phyloP scores from a whole-genome alignment of 1,139 yeast genomes.

The Scheffersomyces segobiensis region DNA sequence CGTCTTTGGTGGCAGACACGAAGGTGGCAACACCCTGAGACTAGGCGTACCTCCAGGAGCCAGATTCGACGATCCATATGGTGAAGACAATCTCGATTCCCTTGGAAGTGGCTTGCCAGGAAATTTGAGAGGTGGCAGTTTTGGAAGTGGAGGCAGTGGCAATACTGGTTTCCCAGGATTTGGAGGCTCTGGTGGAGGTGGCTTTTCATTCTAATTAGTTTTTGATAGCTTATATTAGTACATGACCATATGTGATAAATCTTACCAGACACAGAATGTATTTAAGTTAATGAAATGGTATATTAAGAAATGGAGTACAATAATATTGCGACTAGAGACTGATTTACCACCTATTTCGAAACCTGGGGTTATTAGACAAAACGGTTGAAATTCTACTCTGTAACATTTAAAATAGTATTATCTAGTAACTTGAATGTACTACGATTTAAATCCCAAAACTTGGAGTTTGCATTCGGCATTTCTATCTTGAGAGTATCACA shows the following conservation, averaged over 20 bases:
- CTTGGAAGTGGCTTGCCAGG: slow-evolving; percentile 54
- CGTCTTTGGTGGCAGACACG: slow-evolving; percentile 34
- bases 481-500: background rate
- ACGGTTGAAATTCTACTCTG: too few species aligned
- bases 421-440: too few species aligned
- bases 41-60: slow-evolving; percentile 52
- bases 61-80: slow-evolving; percentile 55
- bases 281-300: too few species aligned
- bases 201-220: background rate
- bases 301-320: too few species aligned
- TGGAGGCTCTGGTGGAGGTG: slow-evolving; percentile 9
- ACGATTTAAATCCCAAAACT: too few species aligned
- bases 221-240: background rate
- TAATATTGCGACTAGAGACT: too few species aligned
- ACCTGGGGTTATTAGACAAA: too few species aligned
- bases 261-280: background rate
- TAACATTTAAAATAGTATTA: too few species aligned
- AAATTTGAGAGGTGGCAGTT: slow-evolving; percentile 26
- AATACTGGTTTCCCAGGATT: slow-evolving; percentile 8
- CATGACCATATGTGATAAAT: background rate
- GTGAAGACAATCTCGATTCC: slow-evolving; percentile 42
- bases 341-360: too few species aligned
- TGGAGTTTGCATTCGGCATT: too few species aligned
- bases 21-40: slow-evolving; percentile 23
- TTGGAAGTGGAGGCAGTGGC: slow-evolving; percentile 6